Conservation (phyloP, 148 eudicot genomes). For the Camellia granthamiana region DNA sequence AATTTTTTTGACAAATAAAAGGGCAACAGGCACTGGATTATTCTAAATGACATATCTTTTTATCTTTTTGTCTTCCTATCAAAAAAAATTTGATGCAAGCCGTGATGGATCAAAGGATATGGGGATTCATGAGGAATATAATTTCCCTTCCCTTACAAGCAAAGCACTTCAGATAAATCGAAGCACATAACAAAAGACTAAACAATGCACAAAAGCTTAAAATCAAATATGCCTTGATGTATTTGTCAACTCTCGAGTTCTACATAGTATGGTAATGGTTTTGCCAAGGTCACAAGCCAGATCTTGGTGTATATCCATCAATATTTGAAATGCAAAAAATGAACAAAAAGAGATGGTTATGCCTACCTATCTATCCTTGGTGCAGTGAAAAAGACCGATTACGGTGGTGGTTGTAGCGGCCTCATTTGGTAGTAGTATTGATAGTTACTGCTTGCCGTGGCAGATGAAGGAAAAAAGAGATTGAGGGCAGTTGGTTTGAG, state of each 20-base stretch:
- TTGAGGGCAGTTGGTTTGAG: constrained; percentile 22
- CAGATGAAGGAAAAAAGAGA: constrained; percentile 27
- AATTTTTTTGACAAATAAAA: no score
- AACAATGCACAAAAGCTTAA: neutral
- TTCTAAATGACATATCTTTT: neutral
- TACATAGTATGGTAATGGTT: neutral
- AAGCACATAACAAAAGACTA: neutral
- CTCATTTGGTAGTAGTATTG: constrained; percentile 29
- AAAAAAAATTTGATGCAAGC: neutral
- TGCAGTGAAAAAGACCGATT: neutral
- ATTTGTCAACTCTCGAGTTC: neutral
- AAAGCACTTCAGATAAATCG: neutral
- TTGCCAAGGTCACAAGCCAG: neutral
- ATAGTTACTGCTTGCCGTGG: constrained; percentile 21
- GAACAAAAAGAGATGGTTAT: neutral
- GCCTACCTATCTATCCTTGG: neutral
- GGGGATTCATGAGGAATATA: neutral
- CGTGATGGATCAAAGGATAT: neutral
- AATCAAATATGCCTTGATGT: neutral
- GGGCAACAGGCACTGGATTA: neutral
- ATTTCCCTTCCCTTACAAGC: neutral
- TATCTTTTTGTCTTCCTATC: neutral
- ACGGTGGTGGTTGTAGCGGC: constrained; percentile 30
- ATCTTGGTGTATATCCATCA: neutral
- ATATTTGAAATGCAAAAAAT: neutral